These are phyloP conservation scores for Amylostereum areolatum DNA, from an alignment of 1,284 basidiomycete genomes.

Conservation along the genomic window DNA sequence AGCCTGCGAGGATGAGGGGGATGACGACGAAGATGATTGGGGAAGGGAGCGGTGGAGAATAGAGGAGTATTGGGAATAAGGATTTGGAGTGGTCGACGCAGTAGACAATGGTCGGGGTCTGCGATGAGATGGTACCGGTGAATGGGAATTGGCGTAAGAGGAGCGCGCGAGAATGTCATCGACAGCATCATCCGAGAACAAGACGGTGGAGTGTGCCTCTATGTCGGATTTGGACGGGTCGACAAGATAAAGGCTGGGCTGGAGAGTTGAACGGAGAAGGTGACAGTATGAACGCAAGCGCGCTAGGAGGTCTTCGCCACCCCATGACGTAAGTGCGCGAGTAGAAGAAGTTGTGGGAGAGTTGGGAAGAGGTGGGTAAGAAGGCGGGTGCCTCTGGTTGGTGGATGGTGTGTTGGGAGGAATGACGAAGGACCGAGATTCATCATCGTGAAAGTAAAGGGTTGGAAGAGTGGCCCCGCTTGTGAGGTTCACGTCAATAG, in stretches of 20 bases:
- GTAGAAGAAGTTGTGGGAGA: conserved; percentile 34
- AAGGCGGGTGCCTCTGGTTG: conserved; percentile 28
- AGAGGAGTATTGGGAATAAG: conserved; percentile 65
- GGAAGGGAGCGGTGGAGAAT: conserved; percentile 70
- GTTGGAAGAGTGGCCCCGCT: conserved; percentile 88
- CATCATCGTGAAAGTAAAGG: conserved; percentile 95
- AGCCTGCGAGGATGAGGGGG: conserved; percentile 56
- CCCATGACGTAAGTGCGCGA: conserved; percentile 53
- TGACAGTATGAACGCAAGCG: conserved; percentile 68
- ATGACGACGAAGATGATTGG: conserved; percentile 35
- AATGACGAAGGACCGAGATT: conserved; percentile 72
- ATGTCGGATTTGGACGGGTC: conserved; percentile 89
- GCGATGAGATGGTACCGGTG: conserved; percentile 77
- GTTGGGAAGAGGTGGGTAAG: conserved; percentile 59
- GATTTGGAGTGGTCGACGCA: conserved; percentile 33
- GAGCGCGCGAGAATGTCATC: conserved; percentile 77
- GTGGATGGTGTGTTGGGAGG: conserved; percentile 35
- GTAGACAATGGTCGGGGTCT: conserved; percentile 59
- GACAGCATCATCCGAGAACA: conserved; percentile 77
- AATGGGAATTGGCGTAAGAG: conserved; percentile 69
- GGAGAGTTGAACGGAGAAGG: conserved; percentile 73
- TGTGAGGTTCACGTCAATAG: conserved; percentile 78
- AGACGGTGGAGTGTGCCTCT: conserved; percentile 79
- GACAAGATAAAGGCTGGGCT: conserved; percentile 81
- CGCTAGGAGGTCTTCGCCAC: conserved; percentile 80